Evolutionary conservation across 495 filamentous ascomycete species (phyloP), one percentile per base, ranked within the genome.

Genomic region (Lineolata rhizophorae): DNA sequence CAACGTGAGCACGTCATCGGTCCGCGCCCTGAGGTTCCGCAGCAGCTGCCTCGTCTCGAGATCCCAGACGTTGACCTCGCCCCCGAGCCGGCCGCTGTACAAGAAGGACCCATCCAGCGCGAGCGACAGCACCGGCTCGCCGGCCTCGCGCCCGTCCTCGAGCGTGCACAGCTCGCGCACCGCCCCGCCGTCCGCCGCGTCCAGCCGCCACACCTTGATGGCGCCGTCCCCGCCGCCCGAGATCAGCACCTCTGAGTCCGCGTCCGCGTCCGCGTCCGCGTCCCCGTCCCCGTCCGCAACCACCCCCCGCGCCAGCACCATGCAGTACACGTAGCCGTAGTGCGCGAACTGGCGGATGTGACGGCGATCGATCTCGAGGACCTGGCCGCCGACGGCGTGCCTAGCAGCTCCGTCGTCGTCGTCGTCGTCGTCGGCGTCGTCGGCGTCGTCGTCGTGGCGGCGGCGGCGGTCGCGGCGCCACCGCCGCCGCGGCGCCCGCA

Each of bases 1-100:
- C 30, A 97, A 58, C 5, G 80, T 72, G 57, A 85, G 80, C 28
- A 97, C 63, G 47, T 94, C 90, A 5, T 73, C 76, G 14, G 66
- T 71, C 37, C 84, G 73, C 13, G 70, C 64, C 41, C 75, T 78
- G 40, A 94, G 70, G 5, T 71, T 78, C 34, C 85, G 64, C 13
- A 97, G 60, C 30, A 87, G 72, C 56, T 97, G 87, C 38, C 72
- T 69, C 1, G 87, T 94, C 47, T 97, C 87, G 10, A 95, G 58
- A 44, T 97, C 91, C 87, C 87, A 97, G 11, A 95, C 71, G 47
- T 93, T 84, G 32, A 97, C 64, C 26, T 90, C 70, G n/a, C 87
- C 87, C n/a, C 72, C 67, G 0, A 79, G 64, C 32, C 83, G 68
- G 35, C 87, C 87, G 40, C 75, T 78, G 46, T 94, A 95, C 8